Percentiles rank a stretch among this genome's conserved stretches.
Evolutionary conservation across 345 rosid species (phyloP).

Genomic region (Arabis alpina): DNA sequence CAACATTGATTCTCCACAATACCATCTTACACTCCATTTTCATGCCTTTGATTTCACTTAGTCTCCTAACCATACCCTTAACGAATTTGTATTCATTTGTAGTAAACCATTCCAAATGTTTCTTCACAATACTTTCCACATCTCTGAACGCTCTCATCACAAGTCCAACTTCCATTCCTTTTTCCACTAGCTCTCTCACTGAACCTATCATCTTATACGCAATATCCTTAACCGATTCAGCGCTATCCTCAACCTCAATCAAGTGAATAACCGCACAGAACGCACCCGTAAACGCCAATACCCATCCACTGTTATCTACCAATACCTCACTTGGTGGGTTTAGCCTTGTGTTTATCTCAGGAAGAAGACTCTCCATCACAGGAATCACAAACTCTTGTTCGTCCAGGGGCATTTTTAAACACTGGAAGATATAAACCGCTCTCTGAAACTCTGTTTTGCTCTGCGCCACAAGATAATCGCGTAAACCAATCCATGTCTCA

Average conservation of each 20-base stretch:
- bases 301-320: constrained; percentile 15
- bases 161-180: constrained; percentile 18
- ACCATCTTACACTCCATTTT: constrained; percentile 14
- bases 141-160: constrained; percentile 31
- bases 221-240: not conserved
- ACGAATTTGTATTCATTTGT: not conserved
- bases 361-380: constrained; percentile 1
- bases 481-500: not conserved
- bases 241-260: not conserved
- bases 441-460: not conserved
- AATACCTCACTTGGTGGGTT: constrained; percentile 6
- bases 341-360: not conserved
- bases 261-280: constrained; percentile 18
- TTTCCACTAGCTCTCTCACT: constrained; percentile 20
- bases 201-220: constrained; percentile 10
- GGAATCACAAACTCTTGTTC: not conserved
- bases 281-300: constrained; percentile 22
- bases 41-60: constrained; percentile 16
- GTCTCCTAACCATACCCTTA: not conserved
- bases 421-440: constrained; percentile 28
- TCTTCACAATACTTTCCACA: constrained; percentile 19
- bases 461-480: not conserved
- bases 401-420: constrained; percentile 9
- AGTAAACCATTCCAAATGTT: not conserved
- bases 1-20: constrained; percentile 10